Percentiles rank a stretch among this genome's conserved stretches.
Evolutionary conservation across 192 early-diverging fungal genomes (phyloP).

Genomic region (Pilobolus umbonatus): DNA sequence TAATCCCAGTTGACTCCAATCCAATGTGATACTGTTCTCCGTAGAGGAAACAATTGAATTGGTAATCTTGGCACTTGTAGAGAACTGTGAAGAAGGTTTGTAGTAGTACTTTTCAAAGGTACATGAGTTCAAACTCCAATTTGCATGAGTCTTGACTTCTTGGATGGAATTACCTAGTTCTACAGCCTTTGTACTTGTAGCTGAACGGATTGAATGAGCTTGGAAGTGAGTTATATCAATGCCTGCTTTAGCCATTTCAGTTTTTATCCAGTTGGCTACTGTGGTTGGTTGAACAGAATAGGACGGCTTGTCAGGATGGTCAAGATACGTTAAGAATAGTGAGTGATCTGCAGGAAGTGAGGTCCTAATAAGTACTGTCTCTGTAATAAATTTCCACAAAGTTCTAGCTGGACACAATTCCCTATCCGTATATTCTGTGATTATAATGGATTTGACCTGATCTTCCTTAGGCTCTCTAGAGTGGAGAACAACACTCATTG

Average conservation of each 20-base stretch:
- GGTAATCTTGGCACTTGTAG: not conserved
- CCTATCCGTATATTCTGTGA: not conserved
- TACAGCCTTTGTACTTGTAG: not conserved
- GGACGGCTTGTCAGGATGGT: not conserved
- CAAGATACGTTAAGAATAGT: not conserved
- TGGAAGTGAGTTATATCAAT: not conserved
- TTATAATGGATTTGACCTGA: not conserved
- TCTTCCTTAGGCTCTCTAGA: not conserved
- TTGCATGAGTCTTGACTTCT: not conserved
- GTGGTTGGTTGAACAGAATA: not conserved
- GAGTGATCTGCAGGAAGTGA: not conserved
- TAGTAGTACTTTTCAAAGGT: slow-evolving; percentile 8
- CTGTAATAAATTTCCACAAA: not conserved
- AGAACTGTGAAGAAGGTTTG: not conserved
- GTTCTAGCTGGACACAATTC: not conserved
- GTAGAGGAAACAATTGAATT: slow-evolving; percentile 4
- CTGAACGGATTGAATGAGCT: not conserved
- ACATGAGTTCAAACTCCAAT: not conserved
- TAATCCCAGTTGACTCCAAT: slow-evolving; percentile 4
- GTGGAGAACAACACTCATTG: not conserved
- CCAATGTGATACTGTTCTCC: slow-evolving; percentile 9
- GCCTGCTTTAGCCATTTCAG: not conserved
- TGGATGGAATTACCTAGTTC: not conserved
- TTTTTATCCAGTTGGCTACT: not conserved
- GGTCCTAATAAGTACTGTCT: not conserved